A percentile compares a stretch with the other conserved stretches of the same genome.
Conservation (phyloP, 257 asterid genomes). For the Ocimum tenuiflorum region DNA sequence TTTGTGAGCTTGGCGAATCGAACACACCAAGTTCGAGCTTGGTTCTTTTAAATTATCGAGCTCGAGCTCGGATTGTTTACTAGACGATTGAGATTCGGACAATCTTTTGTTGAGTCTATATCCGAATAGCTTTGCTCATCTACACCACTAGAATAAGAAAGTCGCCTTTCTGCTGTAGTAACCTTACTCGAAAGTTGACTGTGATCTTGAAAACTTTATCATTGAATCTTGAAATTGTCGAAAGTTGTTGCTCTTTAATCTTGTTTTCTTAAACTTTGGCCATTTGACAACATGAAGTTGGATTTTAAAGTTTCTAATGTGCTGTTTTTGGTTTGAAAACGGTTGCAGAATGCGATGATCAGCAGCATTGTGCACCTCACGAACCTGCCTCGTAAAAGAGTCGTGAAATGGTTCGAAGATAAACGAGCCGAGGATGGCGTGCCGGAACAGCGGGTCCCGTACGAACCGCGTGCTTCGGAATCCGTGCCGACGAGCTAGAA, state of each 20-base stretch:
- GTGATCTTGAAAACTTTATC: not conserved
- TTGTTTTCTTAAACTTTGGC: not conserved
- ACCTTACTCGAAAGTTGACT: not conserved
- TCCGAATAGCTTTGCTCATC: too few species aligned
- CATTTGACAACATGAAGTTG: not conserved
- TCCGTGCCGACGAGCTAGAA: constrained; percentile 29
- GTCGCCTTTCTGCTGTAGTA: not conserved
- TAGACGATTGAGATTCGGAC: too few species aligned
- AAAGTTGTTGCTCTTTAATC: not conserved
- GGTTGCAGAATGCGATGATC: constrained; percentile 72
- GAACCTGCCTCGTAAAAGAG: constrained; percentile 73
- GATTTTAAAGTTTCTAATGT: not conserved
- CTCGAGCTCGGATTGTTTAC: too few species aligned
- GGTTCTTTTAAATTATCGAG: too few species aligned
- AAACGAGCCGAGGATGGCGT: constrained; percentile 74
- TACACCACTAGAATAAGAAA: too few species aligned
- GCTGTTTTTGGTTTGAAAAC: not conserved
- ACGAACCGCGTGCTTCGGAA: constrained; percentile 35
- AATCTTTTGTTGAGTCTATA: too few species aligned
- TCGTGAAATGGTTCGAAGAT: constrained; percentile 93
- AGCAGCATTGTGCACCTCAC: constrained; percentile 86
- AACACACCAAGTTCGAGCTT: too few species aligned
- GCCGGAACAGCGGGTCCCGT: constrained; percentile 51
- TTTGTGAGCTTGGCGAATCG: too few species aligned
- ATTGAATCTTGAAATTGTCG: not conserved